Percentiles rank a stretch among this genome's conserved stretches.
Conservation (phyloP, 1,139 yeast species). For the Lodderomyces orthopsilosis region DNA sequence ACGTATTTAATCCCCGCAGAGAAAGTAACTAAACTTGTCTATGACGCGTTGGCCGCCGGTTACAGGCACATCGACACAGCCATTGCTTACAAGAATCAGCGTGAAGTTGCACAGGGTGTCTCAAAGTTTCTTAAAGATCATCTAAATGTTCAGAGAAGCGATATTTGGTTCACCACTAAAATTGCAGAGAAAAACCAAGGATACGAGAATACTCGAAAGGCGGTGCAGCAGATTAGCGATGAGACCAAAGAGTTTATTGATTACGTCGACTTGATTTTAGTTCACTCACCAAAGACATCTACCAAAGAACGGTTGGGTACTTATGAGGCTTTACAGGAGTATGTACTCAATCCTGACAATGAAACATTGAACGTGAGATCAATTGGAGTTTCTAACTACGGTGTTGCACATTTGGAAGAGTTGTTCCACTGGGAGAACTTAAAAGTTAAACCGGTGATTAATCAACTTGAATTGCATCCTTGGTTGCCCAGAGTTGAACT, state of each 20-base stretch:
- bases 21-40: conserved; percentile 28
- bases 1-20: conserved; percentile 26
- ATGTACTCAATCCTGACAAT: conserved; percentile 26
- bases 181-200: conserved; percentile 60
- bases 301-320: conserved; percentile 34
- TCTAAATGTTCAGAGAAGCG: conserved; percentile 29
- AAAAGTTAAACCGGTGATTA: conserved; percentile 37
- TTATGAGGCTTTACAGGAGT: conserved; percentile 43
- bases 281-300: conserved; percentile 34
- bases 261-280: conserved; percentile 44
- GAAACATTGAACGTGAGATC: conserved; percentile 29
- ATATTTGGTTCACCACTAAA: conserved; percentile 53
- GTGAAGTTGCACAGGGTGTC: conserved; percentile 34
- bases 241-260: conserved; percentile 36
- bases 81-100: conserved; percentile 54
- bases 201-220: conserved; percentile 53
- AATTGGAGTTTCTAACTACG: conserved; percentile 45
- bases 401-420: conserved; percentile 35
- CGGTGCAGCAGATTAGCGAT: conserved; percentile 39
- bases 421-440: conserved; percentile 34
- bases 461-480: conserved; percentile 48
- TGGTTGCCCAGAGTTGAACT: conserved; percentile 42
- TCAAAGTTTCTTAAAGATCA: conserved; percentile 43
- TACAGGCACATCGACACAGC: conserved; percentile 55
- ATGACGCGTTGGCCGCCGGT: conserved; percentile 53